Base-by-base conservation (phyloP, 176 grass and related monocot genomes). In the Oryza meridionalis region DNA sequence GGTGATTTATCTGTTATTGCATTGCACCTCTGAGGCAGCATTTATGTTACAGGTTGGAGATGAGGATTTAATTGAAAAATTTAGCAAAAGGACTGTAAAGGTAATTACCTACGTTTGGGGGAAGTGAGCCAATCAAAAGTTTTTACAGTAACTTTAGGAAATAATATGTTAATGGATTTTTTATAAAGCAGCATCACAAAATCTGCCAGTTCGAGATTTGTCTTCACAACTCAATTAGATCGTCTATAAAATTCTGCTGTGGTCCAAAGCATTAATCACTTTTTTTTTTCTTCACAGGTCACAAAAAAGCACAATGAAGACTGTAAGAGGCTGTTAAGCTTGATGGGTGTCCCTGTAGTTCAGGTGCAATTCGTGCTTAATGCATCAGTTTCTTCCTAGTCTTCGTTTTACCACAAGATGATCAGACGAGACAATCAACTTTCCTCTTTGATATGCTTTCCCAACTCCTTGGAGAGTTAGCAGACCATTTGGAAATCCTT, bases 1-100 rank as follows among this genome's bases (percentile, higher is more conserved):
- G 22, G 77, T 16, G 51, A 55, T 19, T 21, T 19, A 55, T 12
- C 11, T 81, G 3, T 73, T 76, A 37, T 88, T 65, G 77, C 66
- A 40, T 67, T 67, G n/a, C 67, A 70, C 69, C 61, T 84, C 35
- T 90, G 16, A 77, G 80, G 45, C 53, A n/a, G 65, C 21, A 81
- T 62, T 87, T 86, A 44, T 81, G 65, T 86, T 91, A 64, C 80
- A 95, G 96, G 82, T 62, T 89, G 91, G 93, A 77, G 89, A 98
- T 85, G 77, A 85, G n/a, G 87, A 94, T 31, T 88, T 87, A 42
- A 55, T 94, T 84, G 96, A 95, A 84, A 98, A 95, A 47, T 89
- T 90, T 73, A 98, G 93, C 89, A 95, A 98, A 92, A 93, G 91
- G 79, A 98, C 91, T 50, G 91, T 98, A 6, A 94, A 88, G 91